These are phyloP conservation scores for Saccharum spontaneum DNA, from an alignment of 176 grass and related monocot species.

Conservation along the genomic window DNA sequence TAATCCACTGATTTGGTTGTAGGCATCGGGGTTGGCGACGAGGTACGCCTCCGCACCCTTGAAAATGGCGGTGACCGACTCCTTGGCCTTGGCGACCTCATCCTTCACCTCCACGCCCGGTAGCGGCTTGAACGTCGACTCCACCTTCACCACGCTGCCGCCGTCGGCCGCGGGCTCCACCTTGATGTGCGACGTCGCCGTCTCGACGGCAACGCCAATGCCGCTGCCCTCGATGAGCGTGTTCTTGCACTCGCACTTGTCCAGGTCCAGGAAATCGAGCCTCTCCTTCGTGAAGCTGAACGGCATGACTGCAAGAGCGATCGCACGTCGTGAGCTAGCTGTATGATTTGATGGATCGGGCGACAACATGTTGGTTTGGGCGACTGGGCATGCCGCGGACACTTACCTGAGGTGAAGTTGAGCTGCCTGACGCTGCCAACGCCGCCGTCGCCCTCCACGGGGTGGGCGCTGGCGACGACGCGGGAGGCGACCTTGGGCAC, in stretches of 20 bases:
- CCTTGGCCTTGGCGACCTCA: conserved; percentile 52
- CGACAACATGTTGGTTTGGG: no score
- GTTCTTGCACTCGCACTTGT: conserved; percentile 19
- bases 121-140: conserved; percentile 43
- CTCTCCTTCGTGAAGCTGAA: conserved; percentile 57
- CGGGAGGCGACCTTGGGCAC: conserved; percentile 58
- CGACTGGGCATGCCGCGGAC: no score
- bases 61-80: conserved; percentile 38
- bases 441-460: conserved; percentile 46
- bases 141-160: conserved; percentile 60
- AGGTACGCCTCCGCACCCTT: conserved; percentile 64
- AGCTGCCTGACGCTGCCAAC: conserved; percentile 73
- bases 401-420: conserved; percentile 65
- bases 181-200: conserved; percentile 36
- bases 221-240: neutral
- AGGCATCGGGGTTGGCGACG: conserved; percentile 59
- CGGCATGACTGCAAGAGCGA: conserved; percentile 42
- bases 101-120: conserved; percentile 41
- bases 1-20: conserved; percentile 39
- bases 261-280: conserved; percentile 58
- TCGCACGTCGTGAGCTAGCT: neutral
- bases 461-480: conserved; percentile 51
- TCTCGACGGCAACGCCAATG: neutral
- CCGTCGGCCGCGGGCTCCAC: conserved; percentile 49
- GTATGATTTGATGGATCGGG: no score